Evolutionary conservation across 2,329 filamentous ascomycete genomes (phyloP).

Genomic region (Stagonosporopsis chrysanthemi): DNA sequence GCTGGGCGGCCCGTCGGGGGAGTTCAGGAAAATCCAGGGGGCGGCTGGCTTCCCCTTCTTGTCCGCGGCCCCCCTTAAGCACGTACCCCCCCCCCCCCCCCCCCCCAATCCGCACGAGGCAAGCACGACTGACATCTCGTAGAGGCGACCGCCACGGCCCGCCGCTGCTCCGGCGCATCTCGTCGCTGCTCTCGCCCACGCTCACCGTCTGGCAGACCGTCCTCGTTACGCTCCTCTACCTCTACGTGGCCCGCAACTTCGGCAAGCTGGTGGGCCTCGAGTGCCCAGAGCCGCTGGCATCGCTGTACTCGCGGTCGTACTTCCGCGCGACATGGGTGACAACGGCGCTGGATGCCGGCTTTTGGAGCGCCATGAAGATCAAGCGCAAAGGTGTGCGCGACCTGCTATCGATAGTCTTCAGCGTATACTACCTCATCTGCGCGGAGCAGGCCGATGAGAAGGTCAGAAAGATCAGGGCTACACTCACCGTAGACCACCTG

Average conservation of each 20-base stretch:
- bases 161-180: constrained; percentile 74
- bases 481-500: constrained; percentile 88
- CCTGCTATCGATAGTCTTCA: constrained; percentile 82
- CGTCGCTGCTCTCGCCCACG: constrained; percentile 70
- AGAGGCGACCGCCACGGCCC: constrained; percentile 90
- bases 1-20: constrained; percentile 87
- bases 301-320: constrained; percentile 90
- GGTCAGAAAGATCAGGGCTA: constrained; percentile 85
- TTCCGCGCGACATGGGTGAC: constrained; percentile 97
- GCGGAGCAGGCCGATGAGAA: constrained; percentile 97
- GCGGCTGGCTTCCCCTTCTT: constrained; percentile 91
- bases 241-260: constrained; percentile 92
- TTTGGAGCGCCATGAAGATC: constrained; percentile 98
- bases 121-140: constrained; percentile 25
- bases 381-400: constrained; percentile 81
- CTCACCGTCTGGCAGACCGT: constrained; percentile 91
- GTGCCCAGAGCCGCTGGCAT: constrained; percentile 90
- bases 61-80: constrained; percentile 83
- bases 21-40: constrained; percentile 92
- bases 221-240: constrained; percentile 84
- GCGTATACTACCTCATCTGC: constrained; percentile 87
- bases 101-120: background rate
- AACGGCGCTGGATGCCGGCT: constrained; percentile 92
- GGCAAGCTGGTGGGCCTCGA: constrained; percentile 90
- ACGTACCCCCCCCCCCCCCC: background rate